phyloP scores from a whole-genome alignment of 2,329 filamentous ascomycete species.

The Scortechinia acanthostroma region DNA sequence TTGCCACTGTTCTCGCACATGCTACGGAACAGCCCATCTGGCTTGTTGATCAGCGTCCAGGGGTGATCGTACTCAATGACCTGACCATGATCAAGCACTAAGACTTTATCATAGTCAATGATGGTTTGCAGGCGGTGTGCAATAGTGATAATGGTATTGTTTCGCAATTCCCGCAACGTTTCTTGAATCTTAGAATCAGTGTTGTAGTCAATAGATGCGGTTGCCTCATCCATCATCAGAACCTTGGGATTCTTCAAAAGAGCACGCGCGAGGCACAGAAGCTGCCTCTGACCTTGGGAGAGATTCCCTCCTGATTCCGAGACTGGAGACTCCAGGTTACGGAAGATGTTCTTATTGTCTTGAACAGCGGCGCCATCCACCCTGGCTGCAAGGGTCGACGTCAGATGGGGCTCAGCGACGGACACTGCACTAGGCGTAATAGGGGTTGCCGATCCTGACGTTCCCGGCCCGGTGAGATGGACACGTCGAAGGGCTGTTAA shows the following conservation, averaged over 20 bases:
- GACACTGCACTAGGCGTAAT: constrained; percentile 7
- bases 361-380: constrained; percentile 2
- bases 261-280: constrained; percentile 51
- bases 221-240: constrained; percentile 67
- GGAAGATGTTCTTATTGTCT: constrained; percentile 64
- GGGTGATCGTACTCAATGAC: constrained; percentile 60
- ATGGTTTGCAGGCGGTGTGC: constrained; percentile 65
- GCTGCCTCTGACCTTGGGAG: constrained; percentile 61
- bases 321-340: constrained; percentile 46
- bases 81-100: constrained; percentile 58
- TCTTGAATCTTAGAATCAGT: constrained; percentile 66
- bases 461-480: constrained; percentile 33
- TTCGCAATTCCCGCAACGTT: constrained; percentile 56
- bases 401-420: constrained; percentile 10
- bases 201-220: constrained; percentile 63
- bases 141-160: constrained; percentile 62
- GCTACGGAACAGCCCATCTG: constrained; percentile 29
- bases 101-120: constrained; percentile 65
- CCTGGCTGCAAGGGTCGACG: constrained; percentile 11
- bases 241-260: constrained; percentile 61
- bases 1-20: constrained; percentile 16
- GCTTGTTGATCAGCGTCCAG: constrained; percentile 43
- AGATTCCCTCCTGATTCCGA: constrained; percentile 68
- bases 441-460: constrained; percentile 31
- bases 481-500: constrained; percentile 62